Percentiles rank a stretch among this genome's conserved stretches.
phyloP scores from a whole-genome alignment of 257 asterid genomes.

The Linaria vulgaris region DNA sequence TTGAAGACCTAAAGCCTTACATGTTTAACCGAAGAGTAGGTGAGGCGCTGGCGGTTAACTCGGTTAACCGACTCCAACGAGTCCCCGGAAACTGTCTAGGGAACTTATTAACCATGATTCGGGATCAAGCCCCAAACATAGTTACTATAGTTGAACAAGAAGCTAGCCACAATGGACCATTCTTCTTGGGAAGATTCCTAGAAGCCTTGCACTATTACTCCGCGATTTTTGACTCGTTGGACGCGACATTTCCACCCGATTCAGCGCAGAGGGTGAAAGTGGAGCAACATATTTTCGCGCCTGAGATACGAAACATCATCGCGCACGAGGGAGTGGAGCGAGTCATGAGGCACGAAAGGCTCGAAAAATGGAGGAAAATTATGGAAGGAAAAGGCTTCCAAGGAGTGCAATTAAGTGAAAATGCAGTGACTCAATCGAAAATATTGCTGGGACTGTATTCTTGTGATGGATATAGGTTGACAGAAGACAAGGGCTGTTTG shows the following conservation, averaged over 20 bases:
- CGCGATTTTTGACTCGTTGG: slow-evolving; percentile 76
- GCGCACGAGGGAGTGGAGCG: slow-evolving; percentile 70
- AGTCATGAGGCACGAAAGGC: slow-evolving; percentile 65
- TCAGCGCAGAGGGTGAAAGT: slow-evolving; percentile 76
- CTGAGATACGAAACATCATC: slow-evolving; percentile 73
- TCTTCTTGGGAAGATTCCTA: slow-evolving; percentile 71
- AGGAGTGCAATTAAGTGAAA: slow-evolving; percentile 61
- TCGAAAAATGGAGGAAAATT: slow-evolving; percentile 76
- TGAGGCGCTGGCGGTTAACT: slow-evolving; percentile 81
- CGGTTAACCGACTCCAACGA: slow-evolving; percentile 67
- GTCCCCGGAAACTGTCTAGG: slow-evolving; percentile 62
- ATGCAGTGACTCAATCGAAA: slow-evolving; percentile 79
- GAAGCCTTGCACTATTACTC: slow-evolving; percentile 83
- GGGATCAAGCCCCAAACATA: slow-evolving; percentile 81
- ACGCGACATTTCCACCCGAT: slow-evolving; percentile 77
- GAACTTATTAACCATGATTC: slow-evolving; percentile 53
- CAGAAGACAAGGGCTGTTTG: slow-evolving; percentile 76
- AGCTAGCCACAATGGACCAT: slow-evolving; percentile 91
- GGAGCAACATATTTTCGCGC: slow-evolving; percentile 77
- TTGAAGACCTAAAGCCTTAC: slow-evolving; percentile 72
- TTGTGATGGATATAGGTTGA: slow-evolving; percentile 78
- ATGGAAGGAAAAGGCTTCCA: slow-evolving; percentile 83
- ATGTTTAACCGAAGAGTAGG: slow-evolving; percentile 82
- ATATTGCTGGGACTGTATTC: slow-evolving; percentile 74
- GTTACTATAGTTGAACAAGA: slow-evolving; percentile 90